Base-by-base conservation (phyloP, 2,329 filamentous ascomycete genomes). In the Paecilomyces variotii region DNA sequence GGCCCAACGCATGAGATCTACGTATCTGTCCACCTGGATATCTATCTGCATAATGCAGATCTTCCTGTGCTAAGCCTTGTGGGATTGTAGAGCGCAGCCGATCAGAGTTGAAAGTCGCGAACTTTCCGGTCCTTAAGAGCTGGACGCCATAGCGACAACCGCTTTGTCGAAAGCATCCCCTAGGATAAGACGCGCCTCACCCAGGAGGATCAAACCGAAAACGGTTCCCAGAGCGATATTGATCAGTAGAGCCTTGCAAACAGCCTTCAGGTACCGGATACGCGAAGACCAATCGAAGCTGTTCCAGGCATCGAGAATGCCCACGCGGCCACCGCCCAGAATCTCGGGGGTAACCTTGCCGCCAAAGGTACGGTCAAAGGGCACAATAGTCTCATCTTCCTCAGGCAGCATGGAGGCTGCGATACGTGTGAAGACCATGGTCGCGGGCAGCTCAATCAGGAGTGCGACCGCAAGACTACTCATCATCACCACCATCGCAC, bases 391-490 rank as follows among this genome's bases (percentile, higher is more conserved):
- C 76, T 95, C 88, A 64, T 91, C 83, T 19, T 90, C 86, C 60
- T 90, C 87, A 0, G 91, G 84, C 2, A 97, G 84, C 65, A 96
- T 85, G 54, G 90, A 93, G 5, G 92, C 91, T 72, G 96, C 91
- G 35, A 96, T 86, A 62, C 93, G 90, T 64, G 88, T 81, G 60
- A 96, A 84, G 25, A 90, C 84, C 32, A 93, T 88, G 60, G 84
- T 82, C 45, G 90, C 84, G 19, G 93, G 92, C 58, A 97, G 82
- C 62, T 90, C 79, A 60, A 92, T 74, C 57, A 91, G 74, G 51
- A 88, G 74, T 58, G 83, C 78, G 56, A 86, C 70, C 2, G 57
- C 59, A 14, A 78, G 45, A 19, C 63, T 69, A 7, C 86, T 62
- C 51, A 79, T 67, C 32, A 82, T 62, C 58, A 80, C 61, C 27